Base-by-base conservation (phyloP, 352 stramenopile genomes). In the Globisporangium recalcitrans region DNA sequence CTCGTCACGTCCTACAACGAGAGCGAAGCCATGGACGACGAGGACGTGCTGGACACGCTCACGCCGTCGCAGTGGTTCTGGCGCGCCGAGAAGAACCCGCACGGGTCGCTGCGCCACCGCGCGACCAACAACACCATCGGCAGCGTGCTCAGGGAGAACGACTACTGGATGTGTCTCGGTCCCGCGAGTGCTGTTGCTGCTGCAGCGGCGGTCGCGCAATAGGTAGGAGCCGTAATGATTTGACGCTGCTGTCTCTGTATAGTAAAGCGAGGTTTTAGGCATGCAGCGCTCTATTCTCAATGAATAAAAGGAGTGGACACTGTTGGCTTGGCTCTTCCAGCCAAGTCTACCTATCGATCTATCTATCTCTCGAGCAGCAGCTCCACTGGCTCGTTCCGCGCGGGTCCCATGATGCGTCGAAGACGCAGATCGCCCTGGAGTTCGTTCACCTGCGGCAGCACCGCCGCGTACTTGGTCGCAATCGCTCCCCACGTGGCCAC, bases 1-100 rank as follows among this genome's bases (percentile, higher is more conserved):
- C 60, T 96, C 51, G 74, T 96, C 56, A 96, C 87, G 32, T 91
- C 78, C 38, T 96, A 96, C 71, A 96, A 96, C 62, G 69, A 78
- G 58, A 74, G 87, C 66, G 87, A 96, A 65, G 85, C 83, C 27
- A 69, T 69, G 47, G 85, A 95, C 59, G 85, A 95, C 53, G 75
- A 90, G 62, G 83, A 95, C 66, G 80, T 78, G 32, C 71, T 95
- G 52, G 82, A 90, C 27, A 61, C 71, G 0, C 63, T 91, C 51
- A 68, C 53, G 42, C 69, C 71, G 1, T 53, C 62, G n/a, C 68
- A 62, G 27, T 95, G 85, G 85, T 78, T 82, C 46, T 95, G 85
- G 85, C 68, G 72, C 40, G 44, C 79, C 0, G 80, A 95, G 66
- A 87, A 88, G 71, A 95, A 93, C 52, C 71, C 73, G 29, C 73